Conservation (phyloP, 257 asterid genomes). For the Ligustrum vulgare region DNA sequence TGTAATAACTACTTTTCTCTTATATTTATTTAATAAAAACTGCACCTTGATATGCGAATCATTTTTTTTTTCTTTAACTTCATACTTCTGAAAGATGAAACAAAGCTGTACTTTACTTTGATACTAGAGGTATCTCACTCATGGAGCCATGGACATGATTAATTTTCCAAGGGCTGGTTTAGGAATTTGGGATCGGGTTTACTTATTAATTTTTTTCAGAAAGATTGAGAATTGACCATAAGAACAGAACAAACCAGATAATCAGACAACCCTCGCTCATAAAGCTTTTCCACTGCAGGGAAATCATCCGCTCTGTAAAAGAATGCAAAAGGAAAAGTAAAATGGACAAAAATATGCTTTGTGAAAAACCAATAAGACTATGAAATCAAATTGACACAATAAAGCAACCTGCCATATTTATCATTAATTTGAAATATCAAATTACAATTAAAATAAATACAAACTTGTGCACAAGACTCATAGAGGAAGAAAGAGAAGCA, state of each 20-base stretch:
- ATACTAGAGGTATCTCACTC: constrained; percentile 11
- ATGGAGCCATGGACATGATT: not conserved
- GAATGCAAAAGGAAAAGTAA: not conserved
- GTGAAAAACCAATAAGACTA: not conserved
- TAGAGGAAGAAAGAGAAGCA: constrained; percentile 3
- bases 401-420: not conserved
- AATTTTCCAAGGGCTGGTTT: not conserved
- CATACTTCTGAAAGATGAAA: not conserved
- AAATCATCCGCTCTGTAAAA: constrained; percentile 67
- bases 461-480: not conserved
- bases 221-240: constrained; percentile 12
- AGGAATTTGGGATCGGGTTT: not conserved
- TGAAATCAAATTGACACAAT: constrained; percentile 1
- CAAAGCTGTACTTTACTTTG: not conserved
- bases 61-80: constrained; percentile 6
- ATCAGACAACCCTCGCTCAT: constrained; percentile 86
- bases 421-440: constrained; percentile 5
- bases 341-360: not conserved
- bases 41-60: not conserved
- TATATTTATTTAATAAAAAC: not conserved
- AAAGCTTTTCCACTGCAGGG: constrained; percentile 64
- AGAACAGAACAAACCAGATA: constrained; percentile 63
- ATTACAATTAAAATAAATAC: constrained; percentile 8
- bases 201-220: constrained; percentile 14
- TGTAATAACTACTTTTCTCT: not conserved